Evolutionary conservation across 179 eudicot species (phyloP).

Genomic region (Gypsophila paniculata): DNA sequence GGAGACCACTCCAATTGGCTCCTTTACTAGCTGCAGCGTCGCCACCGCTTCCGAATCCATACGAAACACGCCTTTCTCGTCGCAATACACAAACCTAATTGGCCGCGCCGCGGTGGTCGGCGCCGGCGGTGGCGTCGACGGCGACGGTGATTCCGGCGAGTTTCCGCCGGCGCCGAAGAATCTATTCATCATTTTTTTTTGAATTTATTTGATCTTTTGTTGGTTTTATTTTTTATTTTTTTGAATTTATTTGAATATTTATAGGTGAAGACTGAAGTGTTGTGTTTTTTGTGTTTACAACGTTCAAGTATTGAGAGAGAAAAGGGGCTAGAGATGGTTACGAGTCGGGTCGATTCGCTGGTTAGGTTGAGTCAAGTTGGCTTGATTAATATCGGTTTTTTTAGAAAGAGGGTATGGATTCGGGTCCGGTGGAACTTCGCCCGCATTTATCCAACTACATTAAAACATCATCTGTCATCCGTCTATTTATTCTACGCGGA

Average conservation of each 20-base stretch:
- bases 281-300: not conserved
- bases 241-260: no score
- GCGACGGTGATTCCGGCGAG: constrained; percentile 17
- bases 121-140: constrained; percentile 11
- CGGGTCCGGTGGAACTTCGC: no score
- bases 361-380: no score
- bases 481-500: no score
- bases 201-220: no score
- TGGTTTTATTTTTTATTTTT: not conserved
- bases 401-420: no score
- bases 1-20: constrained; percentile 85
- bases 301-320: no score
- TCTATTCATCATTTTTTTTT: constrained; percentile 29
- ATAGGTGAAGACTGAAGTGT: not conserved
- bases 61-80: constrained; percentile 73
- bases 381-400: no score
- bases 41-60: constrained; percentile 93
- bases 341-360: no score
- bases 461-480: no score
- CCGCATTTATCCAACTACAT: no score
- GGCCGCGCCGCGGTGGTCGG: constrained; percentile 64
- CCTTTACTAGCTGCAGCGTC: constrained; percentile 73
- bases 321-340: no score
- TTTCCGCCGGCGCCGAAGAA: constrained; percentile 8
- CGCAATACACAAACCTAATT: constrained; percentile 75